Evolutionary conservation across 2,329 filamentous ascomycete genomes (phyloP).

Genomic region (Aspergillus sp.): DNA sequence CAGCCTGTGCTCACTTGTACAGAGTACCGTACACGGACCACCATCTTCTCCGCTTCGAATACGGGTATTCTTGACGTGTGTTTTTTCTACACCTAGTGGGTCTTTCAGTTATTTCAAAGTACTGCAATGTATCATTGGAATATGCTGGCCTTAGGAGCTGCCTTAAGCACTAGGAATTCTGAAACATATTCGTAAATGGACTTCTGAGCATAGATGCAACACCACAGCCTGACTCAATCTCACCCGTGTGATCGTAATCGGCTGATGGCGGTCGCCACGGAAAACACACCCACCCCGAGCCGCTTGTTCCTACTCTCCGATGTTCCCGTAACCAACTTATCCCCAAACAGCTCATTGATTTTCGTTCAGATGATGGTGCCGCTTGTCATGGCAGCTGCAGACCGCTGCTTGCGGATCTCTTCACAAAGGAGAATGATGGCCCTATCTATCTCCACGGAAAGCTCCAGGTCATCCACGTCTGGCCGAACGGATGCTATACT

Average conservation of each 20-base stretch:
- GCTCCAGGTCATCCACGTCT: constrained; percentile 19
- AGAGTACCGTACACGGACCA: neutral
- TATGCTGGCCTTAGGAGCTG: neutral
- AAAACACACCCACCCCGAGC: neutral
- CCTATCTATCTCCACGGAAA: constrained; percentile 24
- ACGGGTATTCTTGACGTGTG: neutral
- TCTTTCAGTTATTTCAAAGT: neutral
- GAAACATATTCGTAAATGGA: neutral
- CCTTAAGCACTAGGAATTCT: neutral
- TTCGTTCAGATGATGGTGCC: neutral
- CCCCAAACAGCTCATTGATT: neutral
- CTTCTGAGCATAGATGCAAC: neutral
- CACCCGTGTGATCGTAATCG: neutral
- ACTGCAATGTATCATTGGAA: neutral
- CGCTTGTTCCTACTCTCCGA: neutral
- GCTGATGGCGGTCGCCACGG: neutral
- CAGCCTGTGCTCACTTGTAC: neutral
- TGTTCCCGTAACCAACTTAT: neutral
- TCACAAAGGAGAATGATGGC: constrained; percentile 27
- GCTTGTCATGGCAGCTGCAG: neutral
- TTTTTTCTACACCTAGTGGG: neutral
- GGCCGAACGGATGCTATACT: constrained; percentile 26
- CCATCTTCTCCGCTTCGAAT: neutral
- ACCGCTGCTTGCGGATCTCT: constrained; percentile 33
- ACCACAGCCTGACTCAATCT: neutral